Conservation (phyloP, 306 rosid genomes). For the Carpinus fangiana region DNA sequence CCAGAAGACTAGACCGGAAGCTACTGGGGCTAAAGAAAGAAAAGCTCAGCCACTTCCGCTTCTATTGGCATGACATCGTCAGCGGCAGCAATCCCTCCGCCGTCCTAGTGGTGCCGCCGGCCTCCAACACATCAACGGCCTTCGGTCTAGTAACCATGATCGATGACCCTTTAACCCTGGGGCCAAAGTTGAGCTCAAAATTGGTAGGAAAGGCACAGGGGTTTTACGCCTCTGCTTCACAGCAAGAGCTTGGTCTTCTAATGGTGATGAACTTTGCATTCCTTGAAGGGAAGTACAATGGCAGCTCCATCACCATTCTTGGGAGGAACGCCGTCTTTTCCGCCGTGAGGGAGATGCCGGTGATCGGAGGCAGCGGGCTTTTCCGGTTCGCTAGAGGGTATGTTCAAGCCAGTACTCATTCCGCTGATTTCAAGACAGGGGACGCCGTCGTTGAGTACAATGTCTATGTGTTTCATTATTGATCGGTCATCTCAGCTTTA, state of each 20-base stretch:
- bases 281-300: conserved; percentile 14
- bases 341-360: conserved; percentile 24
- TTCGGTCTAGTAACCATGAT: conserved; percentile 26
- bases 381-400: conserved; percentile 28
- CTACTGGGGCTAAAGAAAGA: conserved; percentile 40
- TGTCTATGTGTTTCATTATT: conserved; percentile 46
- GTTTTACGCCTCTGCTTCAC: conserved; percentile 10
- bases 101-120: conserved; percentile 17
- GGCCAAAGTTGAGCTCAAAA: not conserved
- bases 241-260: not conserved
- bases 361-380: conserved; percentile 29
- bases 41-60: conserved; percentile 54
- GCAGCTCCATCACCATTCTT: conserved; percentile 18
- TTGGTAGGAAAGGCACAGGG: not conserved
- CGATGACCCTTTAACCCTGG: not conserved
- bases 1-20: conserved; percentile 33
- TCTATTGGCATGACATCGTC: conserved; percentile 67
- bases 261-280: conserved; percentile 16
- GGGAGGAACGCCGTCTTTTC: conserved; percentile 6
- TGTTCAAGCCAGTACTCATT: conserved; percentile 40
- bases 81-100: conserved; percentile 2
- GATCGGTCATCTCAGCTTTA: not conserved
- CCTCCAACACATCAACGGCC: conserved; percentile 21
- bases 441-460: conserved; percentile 66
- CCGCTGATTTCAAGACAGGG: conserved; percentile 14